Conservation (phyloP, 805 yeast genomes). For the Hanseniaspora mollemarum region DNA sequence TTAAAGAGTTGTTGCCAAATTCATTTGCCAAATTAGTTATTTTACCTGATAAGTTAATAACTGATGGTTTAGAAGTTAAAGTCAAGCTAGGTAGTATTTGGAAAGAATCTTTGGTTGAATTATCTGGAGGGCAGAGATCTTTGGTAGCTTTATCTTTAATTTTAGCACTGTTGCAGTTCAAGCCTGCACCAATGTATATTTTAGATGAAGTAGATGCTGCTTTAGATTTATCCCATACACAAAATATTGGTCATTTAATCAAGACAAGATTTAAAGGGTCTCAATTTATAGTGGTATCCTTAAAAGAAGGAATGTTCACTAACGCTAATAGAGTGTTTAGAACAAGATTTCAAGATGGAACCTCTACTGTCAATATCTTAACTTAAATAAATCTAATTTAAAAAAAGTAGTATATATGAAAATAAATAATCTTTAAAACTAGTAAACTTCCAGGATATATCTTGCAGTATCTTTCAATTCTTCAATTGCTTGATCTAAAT, state of each 20-base stretch:
- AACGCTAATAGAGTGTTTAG: conserved; percentile 91
- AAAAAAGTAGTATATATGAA: not conserved
- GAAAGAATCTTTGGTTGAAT: conserved; percentile 90
- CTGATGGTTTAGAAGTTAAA: conserved; percentile 80
- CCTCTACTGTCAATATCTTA: conserved; percentile 75
- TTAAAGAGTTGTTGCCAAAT: conserved; percentile 77
- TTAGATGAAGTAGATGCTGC: conserved; percentile 98
- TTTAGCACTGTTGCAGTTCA: conserved; percentile 81
- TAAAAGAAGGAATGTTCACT: conserved; percentile 96
- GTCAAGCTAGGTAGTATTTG: conserved; percentile 85
- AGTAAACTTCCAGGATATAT: conserved; percentile 87
- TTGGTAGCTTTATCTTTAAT: conserved; percentile 85
- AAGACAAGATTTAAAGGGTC: conserved; percentile 91
- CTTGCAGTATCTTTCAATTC: conserved; percentile 87
- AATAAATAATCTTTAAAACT: conserved; percentile 19
- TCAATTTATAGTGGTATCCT: conserved; percentile 89
- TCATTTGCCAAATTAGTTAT: conserved; percentile 84
- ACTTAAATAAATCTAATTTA: not conserved
- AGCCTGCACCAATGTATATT: conserved; percentile 98
- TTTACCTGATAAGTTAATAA: conserved; percentile 65
- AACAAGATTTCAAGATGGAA: conserved; percentile 92
- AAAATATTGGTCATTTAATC: conserved; percentile 90
- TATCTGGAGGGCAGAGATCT: conserved; percentile 95
- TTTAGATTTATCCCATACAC: conserved; percentile 89
- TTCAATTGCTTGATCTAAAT: conserved; percentile 71